Percentiles rank a stretch among this genome's conserved stretches.
Conservation (phyloP, 2,329 filamentous ascomycete species). For the Diplodia corticola region DNA sequence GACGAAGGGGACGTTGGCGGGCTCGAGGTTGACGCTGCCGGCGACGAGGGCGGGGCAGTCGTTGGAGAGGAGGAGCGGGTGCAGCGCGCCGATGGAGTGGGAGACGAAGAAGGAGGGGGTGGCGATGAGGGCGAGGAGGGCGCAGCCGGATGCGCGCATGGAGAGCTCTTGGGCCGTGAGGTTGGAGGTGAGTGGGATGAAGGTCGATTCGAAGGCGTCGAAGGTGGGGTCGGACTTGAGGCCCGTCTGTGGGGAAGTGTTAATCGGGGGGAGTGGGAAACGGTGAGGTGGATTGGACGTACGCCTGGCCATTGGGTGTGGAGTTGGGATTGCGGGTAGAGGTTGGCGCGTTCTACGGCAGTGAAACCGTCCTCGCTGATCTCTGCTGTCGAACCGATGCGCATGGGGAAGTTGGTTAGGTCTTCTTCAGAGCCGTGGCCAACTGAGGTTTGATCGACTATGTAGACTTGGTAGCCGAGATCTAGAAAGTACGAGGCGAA, state of each 20-base stretch:
- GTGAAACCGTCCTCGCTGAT: constrained; percentile 20
- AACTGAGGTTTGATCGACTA: constrained; percentile 45
- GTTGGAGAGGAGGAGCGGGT: constrained; percentile 30
- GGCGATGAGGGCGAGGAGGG: constrained; percentile 48
- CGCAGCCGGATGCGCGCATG: constrained; percentile 26
- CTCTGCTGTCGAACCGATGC: constrained; percentile 19
- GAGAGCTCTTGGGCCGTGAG: constrained; percentile 27
- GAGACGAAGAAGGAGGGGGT: constrained; percentile 47
- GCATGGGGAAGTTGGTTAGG: not conserved
- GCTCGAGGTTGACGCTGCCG: constrained; percentile 31
- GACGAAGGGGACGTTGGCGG: constrained; percentile 23
- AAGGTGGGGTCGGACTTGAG: constrained; percentile 50
- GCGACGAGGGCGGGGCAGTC: constrained; percentile 29
- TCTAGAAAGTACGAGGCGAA: constrained; percentile 52
- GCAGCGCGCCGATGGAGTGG: constrained; percentile 38
- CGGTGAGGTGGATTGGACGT: not conserved
- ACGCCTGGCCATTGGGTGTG: constrained; percentile 38
- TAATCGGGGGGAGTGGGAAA: too few species aligned
- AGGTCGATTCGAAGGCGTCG: constrained; percentile 45
- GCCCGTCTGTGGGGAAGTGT: constrained; percentile 27
- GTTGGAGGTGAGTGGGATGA: constrained; percentile 25
- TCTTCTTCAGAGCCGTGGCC: constrained; percentile 29
- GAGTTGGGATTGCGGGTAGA: constrained; percentile 24
- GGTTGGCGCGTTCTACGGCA: constrained; percentile 9
- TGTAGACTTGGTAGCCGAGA: constrained; percentile 50